phyloP scores from a whole-genome alignment of 75 land plant species.

The Sequoiadendron giganteum region DNA sequence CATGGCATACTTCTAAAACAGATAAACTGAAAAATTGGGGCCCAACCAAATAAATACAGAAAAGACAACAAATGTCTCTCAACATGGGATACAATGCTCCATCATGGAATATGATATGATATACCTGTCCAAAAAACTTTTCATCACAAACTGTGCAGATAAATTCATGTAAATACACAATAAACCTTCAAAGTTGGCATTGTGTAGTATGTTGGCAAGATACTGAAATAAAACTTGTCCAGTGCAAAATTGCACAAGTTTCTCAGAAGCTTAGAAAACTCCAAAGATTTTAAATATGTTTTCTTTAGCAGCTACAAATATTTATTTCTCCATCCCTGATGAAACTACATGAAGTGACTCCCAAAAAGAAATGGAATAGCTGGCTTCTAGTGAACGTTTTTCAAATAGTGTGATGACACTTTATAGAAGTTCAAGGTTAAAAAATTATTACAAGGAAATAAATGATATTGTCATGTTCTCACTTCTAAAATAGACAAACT shows the following conservation, averaged over 20 bases:
- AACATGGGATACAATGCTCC: background rate
- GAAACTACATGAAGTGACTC: background rate
- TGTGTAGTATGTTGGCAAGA: background rate
- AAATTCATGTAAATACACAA: background rate
- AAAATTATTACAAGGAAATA: background rate
- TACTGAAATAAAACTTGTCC: background rate
- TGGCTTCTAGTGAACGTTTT: background rate
- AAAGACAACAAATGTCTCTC: background rate
- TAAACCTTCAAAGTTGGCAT: background rate
- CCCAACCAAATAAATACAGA: background rate
- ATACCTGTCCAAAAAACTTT: background rate
- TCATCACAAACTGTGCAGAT: background rate
- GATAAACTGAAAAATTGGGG: background rate
- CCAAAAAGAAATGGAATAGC: background rate
- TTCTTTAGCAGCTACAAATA: background rate
- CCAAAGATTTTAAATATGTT: background rate
- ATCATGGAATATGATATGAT: background rate
- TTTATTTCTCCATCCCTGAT: background rate
- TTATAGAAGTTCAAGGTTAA: background rate
- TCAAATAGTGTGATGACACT: background rate
- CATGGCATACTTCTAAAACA: background rate
- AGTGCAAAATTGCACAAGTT: background rate
- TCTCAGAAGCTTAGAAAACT: background rate
- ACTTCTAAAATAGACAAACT: background rate
- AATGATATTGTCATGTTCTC: too few species aligned